Evolutionary conservation across 2,329 filamentous ascomycete species (phyloP).

Genomic region (Hypomyces perniciosus): DNA sequence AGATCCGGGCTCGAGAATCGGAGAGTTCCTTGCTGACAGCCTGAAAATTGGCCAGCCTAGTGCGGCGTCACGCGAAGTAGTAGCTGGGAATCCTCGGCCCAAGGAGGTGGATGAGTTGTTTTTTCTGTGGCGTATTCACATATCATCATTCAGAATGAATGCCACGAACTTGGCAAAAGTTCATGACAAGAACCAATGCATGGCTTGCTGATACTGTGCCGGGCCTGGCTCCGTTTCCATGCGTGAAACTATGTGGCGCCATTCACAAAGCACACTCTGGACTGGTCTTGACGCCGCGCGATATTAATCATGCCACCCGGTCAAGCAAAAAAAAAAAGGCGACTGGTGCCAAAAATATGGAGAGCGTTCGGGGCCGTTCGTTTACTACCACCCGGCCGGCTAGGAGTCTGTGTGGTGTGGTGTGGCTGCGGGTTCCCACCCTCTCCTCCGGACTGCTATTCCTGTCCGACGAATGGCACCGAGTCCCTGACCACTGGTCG

Average conservation of each 20-base stretch:
- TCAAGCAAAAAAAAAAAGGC: not conserved
- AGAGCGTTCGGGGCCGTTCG: not conserved
- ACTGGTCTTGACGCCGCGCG: slow-evolving; percentile 5
- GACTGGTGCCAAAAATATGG: not conserved
- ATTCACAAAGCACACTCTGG: not conserved
- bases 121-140: not conserved
- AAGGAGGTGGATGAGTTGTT: not conserved
- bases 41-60: not conserved
- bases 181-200: not conserved
- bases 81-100: not conserved
- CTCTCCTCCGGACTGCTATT: slow-evolving; percentile 1
- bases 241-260: slow-evolving; percentile 9
- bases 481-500: not conserved
- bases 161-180: not conserved
- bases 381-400: too few relatives aligned
- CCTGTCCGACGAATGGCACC: not conserved
- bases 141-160: not conserved
- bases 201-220: slow-evolving; percentile 5
- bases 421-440: not conserved
- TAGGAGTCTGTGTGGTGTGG: not conserved
- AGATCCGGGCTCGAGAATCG: slow-evolving; percentile 5
- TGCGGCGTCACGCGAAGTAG: not conserved
- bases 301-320: not conserved
- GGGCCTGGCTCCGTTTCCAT: slow-evolving; percentile 8
- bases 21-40: not conserved